Evolutionary conservation across 179 eudicot species (phyloP).

Genomic region (Silene noctiflora): DNA sequence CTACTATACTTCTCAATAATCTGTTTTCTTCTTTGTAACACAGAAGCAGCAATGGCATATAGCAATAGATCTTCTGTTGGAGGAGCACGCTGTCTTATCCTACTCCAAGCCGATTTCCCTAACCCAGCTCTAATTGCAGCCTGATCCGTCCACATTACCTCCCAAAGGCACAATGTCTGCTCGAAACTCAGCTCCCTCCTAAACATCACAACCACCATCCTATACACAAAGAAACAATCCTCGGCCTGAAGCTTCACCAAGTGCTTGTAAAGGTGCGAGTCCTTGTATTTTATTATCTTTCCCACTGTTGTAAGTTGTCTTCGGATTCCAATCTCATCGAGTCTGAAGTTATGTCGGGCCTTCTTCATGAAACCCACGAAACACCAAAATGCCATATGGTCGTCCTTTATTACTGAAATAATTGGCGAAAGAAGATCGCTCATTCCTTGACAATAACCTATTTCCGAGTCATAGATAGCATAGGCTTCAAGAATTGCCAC

Average conservation of each 20-base stretch:
- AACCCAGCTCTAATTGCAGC: slow-evolving; percentile 81
- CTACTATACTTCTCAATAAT: slow-evolving; percentile 82
- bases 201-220: slow-evolving; percentile 92
- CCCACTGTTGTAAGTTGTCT: slow-evolving; percentile 70
- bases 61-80: slow-evolving; percentile 83
- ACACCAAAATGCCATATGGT: slow-evolving; percentile 91
- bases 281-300: slow-evolving; percentile 72
- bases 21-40: slow-evolving; percentile 79
- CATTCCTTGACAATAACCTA: slow-evolving; percentile 96
- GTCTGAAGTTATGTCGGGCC: slow-evolving; percentile 90
- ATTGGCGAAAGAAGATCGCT: slow-evolving; percentile 94
- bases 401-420: slow-evolving; percentile 69
- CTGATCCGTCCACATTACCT: slow-evolving; percentile 97
- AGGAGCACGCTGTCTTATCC: slow-evolving; percentile 83
- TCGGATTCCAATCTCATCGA: slow-evolving; percentile 79
- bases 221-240: slow-evolving; percentile 87
- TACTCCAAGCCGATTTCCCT: slow-evolving; percentile 77
- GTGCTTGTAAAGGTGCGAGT: slow-evolving; percentile 80
- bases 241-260: slow-evolving; percentile 82
- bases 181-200: slow-evolving; percentile 77
- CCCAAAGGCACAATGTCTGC: slow-evolving; percentile 93
- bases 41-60: slow-evolving; percentile 89
- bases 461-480: slow-evolving; percentile 78
- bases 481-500: slow-evolving; percentile 94
- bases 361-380: slow-evolving; percentile 93